These are phyloP conservation scores for Haplosporangium sp. DNA, from an alignment of 371 early-diverging fungal species.

Conservation along the genomic window DNA sequence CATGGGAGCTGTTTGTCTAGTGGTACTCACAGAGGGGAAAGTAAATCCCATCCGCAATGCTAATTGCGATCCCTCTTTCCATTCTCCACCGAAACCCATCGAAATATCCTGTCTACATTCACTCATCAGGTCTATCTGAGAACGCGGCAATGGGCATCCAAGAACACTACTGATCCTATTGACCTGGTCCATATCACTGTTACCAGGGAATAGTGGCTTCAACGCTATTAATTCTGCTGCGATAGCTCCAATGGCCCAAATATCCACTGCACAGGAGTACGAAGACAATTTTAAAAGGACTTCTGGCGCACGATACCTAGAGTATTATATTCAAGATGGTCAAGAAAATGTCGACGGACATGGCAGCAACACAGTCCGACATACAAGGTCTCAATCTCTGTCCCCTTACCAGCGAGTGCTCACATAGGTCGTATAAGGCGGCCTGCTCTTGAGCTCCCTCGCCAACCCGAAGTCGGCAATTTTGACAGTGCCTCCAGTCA, in stretches of 20 bases:
- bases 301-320: slow-evolving; percentile 98
- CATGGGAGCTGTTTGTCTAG: background rate
- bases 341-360: background rate
- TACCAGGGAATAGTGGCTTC: slow-evolving; percentile 94
- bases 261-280: slow-evolving; percentile 95
- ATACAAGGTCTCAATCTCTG: background rate
- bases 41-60: slow-evolving; percentile 33
- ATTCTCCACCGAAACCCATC: slow-evolving; percentile 31
- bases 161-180: slow-evolving; percentile 74
- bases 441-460: slow-evolving; percentile 81
- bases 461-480: slow-evolving; percentile 97
- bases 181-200: slow-evolving; percentile 91
- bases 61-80: slow-evolving; percentile 41
- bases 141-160: slow-evolving; percentile 63
- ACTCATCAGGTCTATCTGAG: background rate
- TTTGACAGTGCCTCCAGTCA: slow-evolving; percentile 75
- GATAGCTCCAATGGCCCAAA: slow-evolving; percentile 98
- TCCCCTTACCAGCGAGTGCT: slow-evolving; percentile 89
- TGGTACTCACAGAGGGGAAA: slow-evolving; percentile 32
- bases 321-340: background rate
- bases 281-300: slow-evolving; percentile 84
- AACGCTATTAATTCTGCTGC: slow-evolving; percentile 88
- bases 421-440: slow-evolving; percentile 93
- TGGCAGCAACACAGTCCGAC: background rate
- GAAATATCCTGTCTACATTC: background rate